phyloP scores from a whole-genome alignment of 2,329 filamentous ascomycete species.

The Rhexocercosporidium sp. region DNA sequence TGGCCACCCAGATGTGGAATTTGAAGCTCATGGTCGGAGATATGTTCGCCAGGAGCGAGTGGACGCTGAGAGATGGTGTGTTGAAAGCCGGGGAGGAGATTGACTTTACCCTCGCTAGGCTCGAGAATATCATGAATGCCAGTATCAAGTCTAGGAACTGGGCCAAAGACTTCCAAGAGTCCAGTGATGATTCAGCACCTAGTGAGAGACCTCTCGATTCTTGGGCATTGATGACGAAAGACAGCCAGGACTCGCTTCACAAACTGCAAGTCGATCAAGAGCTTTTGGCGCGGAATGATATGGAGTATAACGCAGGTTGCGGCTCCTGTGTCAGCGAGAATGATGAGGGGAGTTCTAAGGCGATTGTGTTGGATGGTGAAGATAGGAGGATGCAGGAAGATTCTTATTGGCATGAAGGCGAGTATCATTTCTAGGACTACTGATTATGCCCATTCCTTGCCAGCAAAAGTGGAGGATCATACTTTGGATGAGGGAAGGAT shows the following conservation, averaged over 20 bases:
- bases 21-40: neutral
- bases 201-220: neutral
- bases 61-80: neutral
- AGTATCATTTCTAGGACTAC: neutral
- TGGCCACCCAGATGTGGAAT: neutral
- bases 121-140: neutral
- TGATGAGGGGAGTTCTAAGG: neutral
- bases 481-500: neutral
- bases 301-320: neutral
- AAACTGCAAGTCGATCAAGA: neutral
- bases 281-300: neutral
- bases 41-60: neutral
- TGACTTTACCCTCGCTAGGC: neutral
- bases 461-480: neutral
- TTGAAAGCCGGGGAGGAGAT: neutral
- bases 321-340: neutral
- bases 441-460: neutral
- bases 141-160: neutral
- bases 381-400: neutral
- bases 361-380: neutral
- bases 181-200: neutral
- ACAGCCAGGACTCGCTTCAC: neutral
- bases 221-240: neutral
- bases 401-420: neutral
- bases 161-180: neutral